Percentiles rank a stretch among this genome's conserved stretches.
Conservation (phyloP, 208 protist species). For the Trypanosoma boissoni region DNA sequence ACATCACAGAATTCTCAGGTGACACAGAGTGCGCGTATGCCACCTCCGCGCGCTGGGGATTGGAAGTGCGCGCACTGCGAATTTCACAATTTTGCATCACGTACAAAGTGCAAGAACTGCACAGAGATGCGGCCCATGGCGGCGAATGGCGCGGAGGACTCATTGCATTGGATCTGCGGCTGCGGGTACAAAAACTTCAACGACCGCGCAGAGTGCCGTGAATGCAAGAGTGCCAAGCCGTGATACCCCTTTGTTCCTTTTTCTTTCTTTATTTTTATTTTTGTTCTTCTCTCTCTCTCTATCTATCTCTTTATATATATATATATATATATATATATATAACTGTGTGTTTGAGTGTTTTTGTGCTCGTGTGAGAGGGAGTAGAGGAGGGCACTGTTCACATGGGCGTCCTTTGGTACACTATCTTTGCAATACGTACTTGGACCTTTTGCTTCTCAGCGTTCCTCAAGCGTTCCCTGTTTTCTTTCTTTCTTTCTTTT, state of each 20-base stretch:
- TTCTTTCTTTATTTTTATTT: conserved; percentile 11
- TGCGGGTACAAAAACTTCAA: conserved; percentile 51
- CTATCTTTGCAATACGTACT: too few species aligned
- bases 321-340: neutral
- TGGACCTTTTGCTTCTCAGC: too few species aligned
- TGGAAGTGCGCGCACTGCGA: conserved; percentile 38
- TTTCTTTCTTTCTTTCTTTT: too few species aligned
- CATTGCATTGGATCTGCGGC: conserved; percentile 32
- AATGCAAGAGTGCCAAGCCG: conserved; percentile 20
- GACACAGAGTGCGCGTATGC: neutral
- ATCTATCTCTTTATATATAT: conserved; percentile 1
- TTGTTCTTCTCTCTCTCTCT: conserved; percentile 1
- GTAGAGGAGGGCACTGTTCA: too few species aligned
- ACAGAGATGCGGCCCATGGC: conserved; percentile 2
- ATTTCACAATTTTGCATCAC: conserved; percentile 45
- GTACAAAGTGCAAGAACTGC: conserved; percentile 46
- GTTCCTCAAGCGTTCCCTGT: too few species aligned
- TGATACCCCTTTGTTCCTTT: neutral
- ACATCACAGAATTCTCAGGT: too few species aligned
- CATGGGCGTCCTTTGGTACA: too few species aligned
- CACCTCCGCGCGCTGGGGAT: conserved; percentile 20
- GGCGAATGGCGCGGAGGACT: conserved; percentile 5
- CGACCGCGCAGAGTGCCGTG: conserved; percentile 28
- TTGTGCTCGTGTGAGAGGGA: too few species aligned
- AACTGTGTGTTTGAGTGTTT: neutral